Evolutionary conservation across 116 monocot genomes (phyloP).

Genomic region (Posidonia oceanica): DNA sequence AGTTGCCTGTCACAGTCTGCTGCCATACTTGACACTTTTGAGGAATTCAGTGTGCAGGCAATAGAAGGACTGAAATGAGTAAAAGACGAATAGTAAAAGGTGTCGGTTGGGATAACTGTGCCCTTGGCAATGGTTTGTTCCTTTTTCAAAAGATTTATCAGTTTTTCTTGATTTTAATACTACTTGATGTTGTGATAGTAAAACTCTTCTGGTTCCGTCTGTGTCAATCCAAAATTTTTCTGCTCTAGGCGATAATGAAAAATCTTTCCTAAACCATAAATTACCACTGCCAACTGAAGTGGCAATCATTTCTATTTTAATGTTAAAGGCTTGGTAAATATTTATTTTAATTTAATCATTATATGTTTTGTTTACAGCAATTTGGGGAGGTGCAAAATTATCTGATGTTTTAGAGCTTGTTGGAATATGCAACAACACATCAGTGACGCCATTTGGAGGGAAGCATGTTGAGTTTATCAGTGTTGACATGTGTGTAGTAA

Average conservation of each 20-base stretch:
- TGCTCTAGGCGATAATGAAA: neutral
- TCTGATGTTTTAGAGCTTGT: conserved; percentile 79
- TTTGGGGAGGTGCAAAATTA: conserved; percentile 93
- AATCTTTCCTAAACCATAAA: conserved; percentile 1
- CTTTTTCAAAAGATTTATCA: too few species aligned
- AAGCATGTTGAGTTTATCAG: conserved; percentile 91
- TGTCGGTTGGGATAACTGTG: conserved; percentile 94
- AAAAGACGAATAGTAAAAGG: conserved; percentile 66
- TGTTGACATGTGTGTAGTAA: conserved; percentile 83
- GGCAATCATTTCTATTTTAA: too few species aligned
- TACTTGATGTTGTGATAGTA: neutral
- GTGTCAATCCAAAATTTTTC: neutral
- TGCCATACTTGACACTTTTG: neutral
- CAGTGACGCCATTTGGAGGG: conserved; percentile 55
- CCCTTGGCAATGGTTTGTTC: conserved; percentile 79
- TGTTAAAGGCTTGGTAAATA: neutral
- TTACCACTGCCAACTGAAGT: too few species aligned
- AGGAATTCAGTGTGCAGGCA: conserved; percentile 80
- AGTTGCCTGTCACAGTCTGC: neutral
- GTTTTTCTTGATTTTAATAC: neutral
- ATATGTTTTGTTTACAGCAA: conserved; percentile 36
- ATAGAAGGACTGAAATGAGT: conserved; percentile 96
- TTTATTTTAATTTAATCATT: neutral
- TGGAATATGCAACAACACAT: conserved; percentile 53
- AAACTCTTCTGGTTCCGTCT: neutral